These are phyloP conservation scores for Lactarius indigo DNA, from an alignment of 768 basidiomycete genomes.

Conservation along the genomic window DNA sequence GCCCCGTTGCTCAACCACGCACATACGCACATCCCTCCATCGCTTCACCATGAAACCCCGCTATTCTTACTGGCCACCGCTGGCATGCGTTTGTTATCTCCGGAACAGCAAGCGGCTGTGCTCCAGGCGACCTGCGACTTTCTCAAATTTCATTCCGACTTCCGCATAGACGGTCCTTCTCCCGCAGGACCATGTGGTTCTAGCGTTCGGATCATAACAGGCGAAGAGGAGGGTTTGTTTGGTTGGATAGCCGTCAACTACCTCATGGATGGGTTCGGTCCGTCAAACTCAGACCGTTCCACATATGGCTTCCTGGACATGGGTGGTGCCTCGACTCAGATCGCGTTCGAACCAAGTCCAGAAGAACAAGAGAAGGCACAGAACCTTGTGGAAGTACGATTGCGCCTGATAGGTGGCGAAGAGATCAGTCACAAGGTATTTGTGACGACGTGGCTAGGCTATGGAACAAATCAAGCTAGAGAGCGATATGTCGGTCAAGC, in stretches of 20 bases:
- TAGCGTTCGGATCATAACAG: slow-evolving; percentile 90
- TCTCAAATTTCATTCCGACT: slow-evolving; percentile 69
- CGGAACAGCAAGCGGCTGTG: slow-evolving; percentile 64
- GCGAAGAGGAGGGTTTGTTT: slow-evolving; percentile 97
- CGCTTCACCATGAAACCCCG: slow-evolving; percentile 78
- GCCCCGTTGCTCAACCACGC: slow-evolving; percentile 83
- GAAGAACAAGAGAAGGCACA: slow-evolving; percentile 52
- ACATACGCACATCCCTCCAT: slow-evolving; percentile 77
- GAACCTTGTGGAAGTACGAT: slow-evolving; percentile 72
- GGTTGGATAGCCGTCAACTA: slow-evolving; percentile 99
- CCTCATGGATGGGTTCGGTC: slow-evolving; percentile 91
- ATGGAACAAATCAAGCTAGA: slow-evolving; percentile 95
- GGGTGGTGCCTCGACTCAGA: slow-evolving; percentile 99
- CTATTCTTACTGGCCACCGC: slow-evolving; percentile 95
- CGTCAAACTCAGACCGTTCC: slow-evolving; percentile 53
- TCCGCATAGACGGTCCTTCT: slow-evolving; percentile 67
- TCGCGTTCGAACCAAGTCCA: slow-evolving; percentile 86
- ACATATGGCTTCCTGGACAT: slow-evolving; percentile 99
- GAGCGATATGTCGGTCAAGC: slow-evolving; percentile 82
- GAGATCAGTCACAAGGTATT: slow-evolving; percentile 92
- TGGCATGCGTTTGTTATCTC: slow-evolving; percentile 87
- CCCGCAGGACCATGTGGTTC: slow-evolving; percentile 82
- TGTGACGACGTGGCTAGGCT: slow-evolving; percentile 98
- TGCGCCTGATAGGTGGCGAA: slow-evolving; percentile 78
- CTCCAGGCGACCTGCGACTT: slow-evolving; percentile 76